Evolutionary conservation across 306 rosid genomes (phyloP), one percentile per base, ranked within the genome.

Genomic region (Calophaca sinica): DNA sequence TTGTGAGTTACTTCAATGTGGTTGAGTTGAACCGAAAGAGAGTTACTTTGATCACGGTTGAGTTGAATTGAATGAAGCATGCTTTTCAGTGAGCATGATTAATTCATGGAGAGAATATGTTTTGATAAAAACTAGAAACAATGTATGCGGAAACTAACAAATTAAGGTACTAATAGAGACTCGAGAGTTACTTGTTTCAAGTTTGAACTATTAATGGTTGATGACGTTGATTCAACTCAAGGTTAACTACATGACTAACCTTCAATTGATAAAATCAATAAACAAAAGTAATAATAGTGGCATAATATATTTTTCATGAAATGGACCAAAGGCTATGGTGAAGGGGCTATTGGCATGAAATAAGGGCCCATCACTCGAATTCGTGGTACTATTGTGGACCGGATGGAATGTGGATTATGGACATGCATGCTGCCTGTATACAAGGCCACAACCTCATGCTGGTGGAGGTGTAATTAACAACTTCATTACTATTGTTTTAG

Each of bases 11-110:
- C 39, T 49, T 74, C 52, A 74, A 62, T 49, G 5, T 13, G 31
- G 29, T 29, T 6, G 32, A 46, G 20, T 5, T 26, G 12, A 9
- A 36, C 28, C 52, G 11, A 49, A 11, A 20, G 71, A 59, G 51
- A 61, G 39, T 74, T 61, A 62, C 39, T n/a, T 49, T 20, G 7
- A 9, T 31, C 45, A 60, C 60, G 69, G 33, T 60, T 46, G 50
- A 60, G 46, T 60, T 32, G 51, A 60, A 48, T 15, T 59, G 7
- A 63, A 62, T 49, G 52, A 33, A 59, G 12, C 70, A 73, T 54
- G 53, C 41, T 4, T 20, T 20, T 20, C 26, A 20, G 26, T 20
- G 26, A 20, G 26, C 26, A 20, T 20, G 26, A 20, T 20, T 20
- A 20, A 20, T 20, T 20, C 26, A 20, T 20, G 26, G 26, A 20